Conservation (phyloP, 106 monocot genomes). For the Apostasia shenzhenica region DNA sequence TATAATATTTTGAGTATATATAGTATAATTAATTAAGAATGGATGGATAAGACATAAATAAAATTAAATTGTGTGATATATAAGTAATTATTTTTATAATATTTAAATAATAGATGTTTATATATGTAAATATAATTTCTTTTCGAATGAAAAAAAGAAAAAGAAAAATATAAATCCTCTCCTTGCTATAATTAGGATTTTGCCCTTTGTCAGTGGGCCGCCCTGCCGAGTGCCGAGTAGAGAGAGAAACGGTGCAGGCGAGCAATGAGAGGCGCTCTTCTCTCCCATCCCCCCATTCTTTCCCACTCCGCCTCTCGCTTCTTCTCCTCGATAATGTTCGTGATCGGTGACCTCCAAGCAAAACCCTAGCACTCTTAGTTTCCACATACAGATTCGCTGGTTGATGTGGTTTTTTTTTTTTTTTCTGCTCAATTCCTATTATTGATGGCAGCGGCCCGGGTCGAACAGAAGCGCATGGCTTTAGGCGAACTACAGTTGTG, state of each 20-base stretch:
- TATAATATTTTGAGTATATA: no score
- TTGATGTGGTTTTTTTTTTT: neutral
- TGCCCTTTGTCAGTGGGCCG: no score
- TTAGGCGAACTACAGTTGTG: neutral
- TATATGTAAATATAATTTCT: no score
- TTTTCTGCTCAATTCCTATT: neutral
- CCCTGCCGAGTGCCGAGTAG: neutral
- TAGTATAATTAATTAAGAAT: no score
- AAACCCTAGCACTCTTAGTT: neutral
- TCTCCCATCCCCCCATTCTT: constrained; percentile 45
- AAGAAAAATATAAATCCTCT: no score
- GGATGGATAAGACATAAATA: no score
- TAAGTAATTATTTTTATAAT: no score
- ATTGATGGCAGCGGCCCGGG: neutral
- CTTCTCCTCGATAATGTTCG: constrained; percentile 16
- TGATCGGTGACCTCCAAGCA: neutral
- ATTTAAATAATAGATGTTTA: no score
- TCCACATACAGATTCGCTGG: neutral
- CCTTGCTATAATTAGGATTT: no score
- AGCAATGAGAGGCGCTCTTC: constrained; percentile 45
- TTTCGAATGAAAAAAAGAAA: no score
- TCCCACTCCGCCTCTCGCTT: constrained; percentile 29
- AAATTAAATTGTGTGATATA: no score
- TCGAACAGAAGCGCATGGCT: neutral
- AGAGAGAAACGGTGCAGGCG: neutral